Percentiles rank a stretch among this genome's conserved stretches.
Evolutionary conservation across 345 rosid genomes (phyloP).

Genomic region (Lepidium didymum): DNA sequence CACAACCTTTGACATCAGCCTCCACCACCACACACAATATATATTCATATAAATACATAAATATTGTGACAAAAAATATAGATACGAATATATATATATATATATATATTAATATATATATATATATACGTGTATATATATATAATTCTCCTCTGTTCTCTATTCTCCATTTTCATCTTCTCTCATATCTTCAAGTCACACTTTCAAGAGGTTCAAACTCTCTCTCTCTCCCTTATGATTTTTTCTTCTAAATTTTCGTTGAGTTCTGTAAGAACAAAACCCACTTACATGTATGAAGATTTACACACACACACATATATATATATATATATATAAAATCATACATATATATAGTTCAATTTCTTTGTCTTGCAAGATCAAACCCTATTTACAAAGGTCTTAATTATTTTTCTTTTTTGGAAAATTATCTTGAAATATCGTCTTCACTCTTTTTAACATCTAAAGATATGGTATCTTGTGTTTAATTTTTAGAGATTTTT

Average conservation of each 20-base stretch:
- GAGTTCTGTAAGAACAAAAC: not conserved
- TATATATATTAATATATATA: not conserved
- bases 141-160: not conserved
- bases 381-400: not conserved
- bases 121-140: not conserved
- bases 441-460: not conserved
- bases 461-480: not conserved
- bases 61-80: not conserved
- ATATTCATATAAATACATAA: not conserved
- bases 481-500: not conserved
- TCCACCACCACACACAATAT: not conserved
- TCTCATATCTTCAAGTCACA: constrained; percentile 11
- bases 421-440: not conserved
- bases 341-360: not conserved
- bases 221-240: not conserved
- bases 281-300: not conserved
- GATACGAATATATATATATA: not conserved
- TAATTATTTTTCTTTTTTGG: not conserved
- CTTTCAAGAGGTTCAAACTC: constrained; percentile 11
- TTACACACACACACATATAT: too few relatives aligned
- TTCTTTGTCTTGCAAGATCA: not conserved
- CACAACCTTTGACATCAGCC: constrained; percentile 25
- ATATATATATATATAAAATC: not conserved
- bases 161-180: constrained; percentile 15
- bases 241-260: not conserved